Evolutionary conservation across 2,329 filamentous ascomycete genomes (phyloP).

Genomic region (Teratosphaeria pseudoeucalypti): DNA sequence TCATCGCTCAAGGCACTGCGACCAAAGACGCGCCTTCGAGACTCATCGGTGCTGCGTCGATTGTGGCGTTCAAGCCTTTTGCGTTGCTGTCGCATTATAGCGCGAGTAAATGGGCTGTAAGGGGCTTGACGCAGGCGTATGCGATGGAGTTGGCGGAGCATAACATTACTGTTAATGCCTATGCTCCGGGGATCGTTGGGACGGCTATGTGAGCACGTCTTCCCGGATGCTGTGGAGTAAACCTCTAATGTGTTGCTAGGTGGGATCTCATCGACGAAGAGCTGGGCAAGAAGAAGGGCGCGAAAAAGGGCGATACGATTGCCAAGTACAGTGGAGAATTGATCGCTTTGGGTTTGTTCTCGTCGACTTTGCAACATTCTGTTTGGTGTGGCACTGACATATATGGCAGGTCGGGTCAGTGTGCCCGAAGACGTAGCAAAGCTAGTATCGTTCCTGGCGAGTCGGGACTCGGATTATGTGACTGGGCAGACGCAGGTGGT

Average conservation of each 20-base stretch:
- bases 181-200: conserved; percentile 57
- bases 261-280: conserved; percentile 59
- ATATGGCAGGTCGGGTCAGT: conserved; percentile 36
- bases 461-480: conserved; percentile 51
- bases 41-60: conserved; percentile 36
- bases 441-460: conserved; percentile 51
- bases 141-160: conserved; percentile 56
- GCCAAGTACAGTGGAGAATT: conserved; percentile 44
- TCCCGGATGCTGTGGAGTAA: neutral
- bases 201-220: neutral
- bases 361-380: neutral
- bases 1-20: conserved; percentile 50
- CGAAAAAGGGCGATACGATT: conserved; percentile 36
- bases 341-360: conserved; percentile 19
- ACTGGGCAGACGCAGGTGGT: conserved; percentile 57
- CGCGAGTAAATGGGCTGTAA: conserved; percentile 56
- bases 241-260: conserved; percentile 44
- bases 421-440: conserved; percentile 54
- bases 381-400: neutral
- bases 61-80: conserved; percentile 53
- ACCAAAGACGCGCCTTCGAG: conserved; percentile 31
- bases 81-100: conserved; percentile 52
- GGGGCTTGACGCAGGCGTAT: conserved; percentile 55
- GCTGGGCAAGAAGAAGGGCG: conserved; percentile 42
- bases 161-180: conserved; percentile 56